Percentiles rank a stretch among this genome's conserved stretches.
phyloP scores from a whole-genome alignment of 441 rosid species.

The Isatis lusitanica region DNA sequence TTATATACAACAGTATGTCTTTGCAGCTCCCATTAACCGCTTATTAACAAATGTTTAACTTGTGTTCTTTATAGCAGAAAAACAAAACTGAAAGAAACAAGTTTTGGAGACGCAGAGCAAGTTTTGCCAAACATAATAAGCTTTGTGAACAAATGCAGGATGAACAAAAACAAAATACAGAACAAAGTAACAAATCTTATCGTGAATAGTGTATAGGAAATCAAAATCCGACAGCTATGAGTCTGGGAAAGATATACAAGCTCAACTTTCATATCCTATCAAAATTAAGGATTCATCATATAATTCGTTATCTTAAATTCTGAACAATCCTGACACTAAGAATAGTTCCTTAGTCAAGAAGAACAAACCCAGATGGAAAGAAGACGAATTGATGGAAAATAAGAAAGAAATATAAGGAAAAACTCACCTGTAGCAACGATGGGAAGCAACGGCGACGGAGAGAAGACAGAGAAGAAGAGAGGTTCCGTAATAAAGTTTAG shows the following conservation, averaged over 20 bases:
- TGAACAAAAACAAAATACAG: neutral
- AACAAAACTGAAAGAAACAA: neutral
- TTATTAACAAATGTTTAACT: neutral
- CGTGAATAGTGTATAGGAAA: neutral
- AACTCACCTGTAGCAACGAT: conserved; percentile 19
- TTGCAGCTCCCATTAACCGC: neutral
- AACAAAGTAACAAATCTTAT: neutral
- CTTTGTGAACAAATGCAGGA: conserved; percentile 4
- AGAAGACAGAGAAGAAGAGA: conserved; percentile 3
- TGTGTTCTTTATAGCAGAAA: neutral
- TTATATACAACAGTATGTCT: neutral
- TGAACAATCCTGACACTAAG: neutral
- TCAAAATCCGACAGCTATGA: neutral
- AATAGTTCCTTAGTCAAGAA: neutral
- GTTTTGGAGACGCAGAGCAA: neutral
- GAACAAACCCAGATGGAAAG: neutral
- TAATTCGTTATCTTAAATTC: neutral
- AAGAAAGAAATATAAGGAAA: neutral
- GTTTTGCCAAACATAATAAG: neutral
- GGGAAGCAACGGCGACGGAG: conserved; percentile 29
- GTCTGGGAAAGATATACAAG: neutral
- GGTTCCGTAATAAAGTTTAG: conserved; percentile 20
- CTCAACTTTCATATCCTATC: neutral
- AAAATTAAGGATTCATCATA: neutral
- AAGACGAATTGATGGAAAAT: neutral